Percentiles rank a stretch among this genome's conserved stretches.
Evolutionary conservation across 169 alveolate species (phyloP).

Genomic region (Fabrea salina): DNA sequence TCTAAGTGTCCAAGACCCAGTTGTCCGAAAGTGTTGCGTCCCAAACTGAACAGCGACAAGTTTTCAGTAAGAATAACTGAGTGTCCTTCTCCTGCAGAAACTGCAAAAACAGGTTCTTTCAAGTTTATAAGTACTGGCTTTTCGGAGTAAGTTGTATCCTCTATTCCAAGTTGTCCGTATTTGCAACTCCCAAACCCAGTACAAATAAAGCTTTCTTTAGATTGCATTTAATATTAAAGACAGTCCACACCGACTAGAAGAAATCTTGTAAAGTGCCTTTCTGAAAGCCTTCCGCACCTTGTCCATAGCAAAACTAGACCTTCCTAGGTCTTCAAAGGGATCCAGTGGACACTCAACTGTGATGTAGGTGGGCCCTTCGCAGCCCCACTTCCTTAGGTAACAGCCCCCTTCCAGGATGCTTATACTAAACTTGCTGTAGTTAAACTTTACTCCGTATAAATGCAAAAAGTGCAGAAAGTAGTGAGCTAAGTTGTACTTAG

Average conservation of each 20-base stretch:
- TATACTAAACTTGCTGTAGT: not conserved
- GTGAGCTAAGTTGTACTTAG: not conserved
- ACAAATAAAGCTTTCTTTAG: not conserved
- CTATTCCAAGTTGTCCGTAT: conserved; percentile 23
- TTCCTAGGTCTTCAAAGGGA: not conserved
- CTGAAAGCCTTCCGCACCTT: conserved; percentile 1
- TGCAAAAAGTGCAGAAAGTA: not conserved
- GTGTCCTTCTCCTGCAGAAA: conserved; percentile 65
- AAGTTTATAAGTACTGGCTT: not conserved
- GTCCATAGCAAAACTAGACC: not conserved
- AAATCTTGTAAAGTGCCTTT: too few relatives aligned
- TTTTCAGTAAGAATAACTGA: conserved; percentile 53
- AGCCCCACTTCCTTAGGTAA: not conserved
- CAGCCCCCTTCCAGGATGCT: conserved; percentile 7
- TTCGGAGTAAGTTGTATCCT: not conserved
- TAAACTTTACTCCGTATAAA: not conserved
- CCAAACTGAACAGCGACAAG: conserved; percentile 63
- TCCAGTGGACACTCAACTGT: conserved; percentile 17
- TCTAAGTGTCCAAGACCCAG: conserved; percentile 11
- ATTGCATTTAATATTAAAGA: not conserved
- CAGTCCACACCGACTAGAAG: too few relatives aligned
- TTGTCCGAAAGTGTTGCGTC: conserved; percentile 38
- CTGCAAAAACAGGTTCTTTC: not conserved
- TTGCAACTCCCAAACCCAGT: not conserved
- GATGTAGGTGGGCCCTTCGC: not conserved